Evolutionary conservation across 164 flowering plant genomes (phyloP).

Genomic region (Stephania japonica): DNA sequence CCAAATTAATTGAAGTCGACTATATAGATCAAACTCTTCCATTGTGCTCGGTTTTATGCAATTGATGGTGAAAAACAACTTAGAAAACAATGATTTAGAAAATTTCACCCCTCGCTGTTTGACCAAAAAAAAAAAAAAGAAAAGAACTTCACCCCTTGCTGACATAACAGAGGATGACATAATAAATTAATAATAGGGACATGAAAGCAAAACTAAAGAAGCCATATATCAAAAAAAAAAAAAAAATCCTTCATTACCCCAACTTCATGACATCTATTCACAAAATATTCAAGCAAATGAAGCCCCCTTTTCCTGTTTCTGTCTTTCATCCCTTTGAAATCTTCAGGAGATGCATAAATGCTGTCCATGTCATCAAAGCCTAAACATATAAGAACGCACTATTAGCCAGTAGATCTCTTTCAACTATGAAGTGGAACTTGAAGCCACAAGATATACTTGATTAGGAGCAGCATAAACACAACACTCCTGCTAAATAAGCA

Average conservation of each 20-base stretch:
- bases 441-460: not conserved
- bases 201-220: not conserved
- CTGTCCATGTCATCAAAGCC: conserved; percentile 92
- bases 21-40: too few species aligned
- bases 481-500: not conserved
- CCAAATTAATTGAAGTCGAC: too few species aligned
- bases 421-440: not conserved
- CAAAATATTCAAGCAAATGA: conserved; percentile 82
- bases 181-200: too few species aligned
- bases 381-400: conserved; percentile 14
- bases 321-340: conserved; percentile 46
- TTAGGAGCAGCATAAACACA: not conserved
- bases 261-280: conserved; percentile 58
- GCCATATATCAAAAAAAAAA: not conserved
- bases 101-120: too few species aligned
- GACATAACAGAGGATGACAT: too few species aligned
- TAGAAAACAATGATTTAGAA: too few species aligned
- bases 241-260: conserved; percentile 42
- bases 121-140: too few species aligned
- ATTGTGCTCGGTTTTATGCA: too few species aligned
- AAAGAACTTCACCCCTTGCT: too few species aligned
- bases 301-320: conserved; percentile 67
- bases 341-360: conserved; percentile 80
- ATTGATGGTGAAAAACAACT: too few species aligned
- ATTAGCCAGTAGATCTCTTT: conserved; percentile 1